A percentile compares a stretch with the other conserved stretches of the same genome.
Evolutionary conservation across 495 filamentous ascomycete genomes (phyloP).

Genomic region (Parachaetomium inaequale): DNA sequence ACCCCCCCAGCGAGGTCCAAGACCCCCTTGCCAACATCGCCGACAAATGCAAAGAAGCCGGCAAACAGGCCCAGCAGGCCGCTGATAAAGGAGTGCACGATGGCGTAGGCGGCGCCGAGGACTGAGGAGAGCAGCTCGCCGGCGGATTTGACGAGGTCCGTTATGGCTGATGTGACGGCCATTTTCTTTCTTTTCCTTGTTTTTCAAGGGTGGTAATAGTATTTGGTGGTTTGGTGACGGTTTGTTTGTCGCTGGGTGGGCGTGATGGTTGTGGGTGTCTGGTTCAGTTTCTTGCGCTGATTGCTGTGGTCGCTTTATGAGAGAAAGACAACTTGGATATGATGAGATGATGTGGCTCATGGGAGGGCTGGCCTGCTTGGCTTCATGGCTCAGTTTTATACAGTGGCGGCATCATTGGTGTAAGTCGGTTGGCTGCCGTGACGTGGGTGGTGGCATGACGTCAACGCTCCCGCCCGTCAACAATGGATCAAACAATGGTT

Average conservation of each 20-base stretch:
- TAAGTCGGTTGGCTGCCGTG: background rate
- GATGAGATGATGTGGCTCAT: no score
- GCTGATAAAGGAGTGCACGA: slow-evolving; percentile 30
- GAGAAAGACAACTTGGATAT: no score
- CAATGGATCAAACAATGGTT: background rate
- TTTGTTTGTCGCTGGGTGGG: background rate
- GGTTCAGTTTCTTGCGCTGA: no score
- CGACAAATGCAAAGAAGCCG: slow-evolving; percentile 29
- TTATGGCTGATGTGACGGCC: slow-evolving; percentile 31
- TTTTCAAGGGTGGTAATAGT: background rate
- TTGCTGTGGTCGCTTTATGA: no score
- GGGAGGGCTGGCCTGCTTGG: no score
- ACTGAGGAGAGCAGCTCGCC: slow-evolving; percentile 34
- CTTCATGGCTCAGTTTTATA: slow-evolving; percentile 1
- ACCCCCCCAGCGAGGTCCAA: slow-evolving; percentile 33
- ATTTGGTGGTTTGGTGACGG: background rate
- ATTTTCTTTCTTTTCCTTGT: slow-evolving; percentile 22
- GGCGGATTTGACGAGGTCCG: slow-evolving; percentile 34
- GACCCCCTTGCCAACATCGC: slow-evolving; percentile 29
- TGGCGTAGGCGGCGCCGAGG: slow-evolving; percentile 27
- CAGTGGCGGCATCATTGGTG: background rate
- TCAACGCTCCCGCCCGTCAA: background rate
- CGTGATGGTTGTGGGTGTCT: no score
- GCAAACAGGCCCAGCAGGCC: slow-evolving; percentile 27
- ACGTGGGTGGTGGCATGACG: slow-evolving; percentile 17